Conservation (phyloP, 768 basidiomycete species). For the Candolleomyces eurysporus region DNA sequence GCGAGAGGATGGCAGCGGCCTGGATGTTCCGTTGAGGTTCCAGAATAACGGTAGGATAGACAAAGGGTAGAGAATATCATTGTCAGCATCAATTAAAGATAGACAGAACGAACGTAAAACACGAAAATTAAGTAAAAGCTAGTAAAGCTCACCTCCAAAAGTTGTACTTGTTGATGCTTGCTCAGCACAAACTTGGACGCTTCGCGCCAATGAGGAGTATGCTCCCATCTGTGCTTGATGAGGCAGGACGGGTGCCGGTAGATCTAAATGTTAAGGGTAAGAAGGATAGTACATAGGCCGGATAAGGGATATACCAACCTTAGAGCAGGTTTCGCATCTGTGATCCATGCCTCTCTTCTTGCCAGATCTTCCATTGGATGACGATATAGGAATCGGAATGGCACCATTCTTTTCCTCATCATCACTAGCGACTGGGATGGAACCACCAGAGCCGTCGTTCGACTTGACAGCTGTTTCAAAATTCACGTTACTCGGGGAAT, state of each 20-base stretch:
- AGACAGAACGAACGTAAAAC: neutral
- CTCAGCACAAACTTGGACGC: slow-evolving; percentile 86
- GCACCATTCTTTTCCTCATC: slow-evolving; percentile 17
- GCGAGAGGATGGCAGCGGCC: slow-evolving; percentile 94
- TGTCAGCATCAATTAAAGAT: neutral
- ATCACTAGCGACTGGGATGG: slow-evolving; percentile 9
- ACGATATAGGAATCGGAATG: slow-evolving; percentile 31
- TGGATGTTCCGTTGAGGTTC: slow-evolving; percentile 21
- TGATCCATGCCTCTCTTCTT: slow-evolving; percentile 86
- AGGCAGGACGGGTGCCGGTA: slow-evolving; percentile 93
- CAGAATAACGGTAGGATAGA: neutral
- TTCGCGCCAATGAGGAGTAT: slow-evolving; percentile 94
- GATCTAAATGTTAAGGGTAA: slow-evolving; percentile 42
- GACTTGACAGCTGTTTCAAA: slow-evolving; percentile 1
- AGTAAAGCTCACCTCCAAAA: slow-evolving; percentile 75
- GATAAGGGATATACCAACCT: slow-evolving; percentile 51
- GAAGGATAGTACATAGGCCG: slow-evolving; percentile 3
- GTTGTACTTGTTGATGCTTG: slow-evolving; percentile 96
- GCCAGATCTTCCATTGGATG: slow-evolving; percentile 27
- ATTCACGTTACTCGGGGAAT: neutral
- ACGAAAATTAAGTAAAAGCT: neutral
- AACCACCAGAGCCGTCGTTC: slow-evolving; percentile 21
- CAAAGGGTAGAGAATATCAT: neutral
- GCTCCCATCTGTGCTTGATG: slow-evolving; percentile 98
- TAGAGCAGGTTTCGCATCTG: slow-evolving; percentile 92